A percentile compares a stretch with the other conserved stretches of the same genome.
Evolutionary conservation across 495 filamentous ascomycete species (phyloP).

Genomic region (Aspergillus olivimuriae): DNA sequence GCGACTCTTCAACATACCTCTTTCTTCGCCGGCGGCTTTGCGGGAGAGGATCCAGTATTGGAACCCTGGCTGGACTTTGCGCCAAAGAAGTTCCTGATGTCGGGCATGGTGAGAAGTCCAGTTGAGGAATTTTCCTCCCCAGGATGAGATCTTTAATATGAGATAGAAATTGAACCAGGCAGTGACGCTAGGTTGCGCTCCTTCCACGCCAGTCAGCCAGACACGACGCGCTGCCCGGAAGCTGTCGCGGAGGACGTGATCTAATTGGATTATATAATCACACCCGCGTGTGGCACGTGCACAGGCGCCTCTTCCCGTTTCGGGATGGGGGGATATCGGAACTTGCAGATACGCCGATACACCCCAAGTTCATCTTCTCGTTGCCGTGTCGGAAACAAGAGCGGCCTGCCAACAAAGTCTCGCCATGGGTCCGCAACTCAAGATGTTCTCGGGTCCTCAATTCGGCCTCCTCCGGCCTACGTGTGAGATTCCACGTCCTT

Average conservation of each 20-base stretch:
- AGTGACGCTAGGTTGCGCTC: too few relatives aligned
- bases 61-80: conserved; percentile 39
- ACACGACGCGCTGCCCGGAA: conserved; percentile 30
- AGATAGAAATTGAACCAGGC: too few relatives aligned
- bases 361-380: conserved; percentile 13
- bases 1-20: conserved; percentile 29
- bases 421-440: conserved; percentile 34
- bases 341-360: conserved; percentile 30
- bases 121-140: too few relatives aligned
- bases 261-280: conserved; percentile 28
- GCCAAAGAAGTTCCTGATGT: conserved; percentile 78
- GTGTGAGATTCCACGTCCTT: conserved; percentile 19
- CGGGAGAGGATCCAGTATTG: conserved; percentile 13
- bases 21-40: conserved; percentile 32
- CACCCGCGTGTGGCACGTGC: conserved; percentile 24
- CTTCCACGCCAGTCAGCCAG: background rate
- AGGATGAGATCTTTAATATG: too few relatives aligned
- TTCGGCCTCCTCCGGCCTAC: conserved; percentile 30
- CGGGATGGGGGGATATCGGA: conserved; percentile 20
- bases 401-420: conserved; percentile 10
- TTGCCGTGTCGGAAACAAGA: background rate
- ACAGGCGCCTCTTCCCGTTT: conserved; percentile 9
- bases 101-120: conserved; percentile 64
- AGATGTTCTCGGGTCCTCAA: conserved; percentile 33
- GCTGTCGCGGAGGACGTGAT: conserved; percentile 21